phyloP scores from a whole-genome alignment of 2,329 filamentous ascomycete genomes.

The Monosporascus sp. region DNA sequence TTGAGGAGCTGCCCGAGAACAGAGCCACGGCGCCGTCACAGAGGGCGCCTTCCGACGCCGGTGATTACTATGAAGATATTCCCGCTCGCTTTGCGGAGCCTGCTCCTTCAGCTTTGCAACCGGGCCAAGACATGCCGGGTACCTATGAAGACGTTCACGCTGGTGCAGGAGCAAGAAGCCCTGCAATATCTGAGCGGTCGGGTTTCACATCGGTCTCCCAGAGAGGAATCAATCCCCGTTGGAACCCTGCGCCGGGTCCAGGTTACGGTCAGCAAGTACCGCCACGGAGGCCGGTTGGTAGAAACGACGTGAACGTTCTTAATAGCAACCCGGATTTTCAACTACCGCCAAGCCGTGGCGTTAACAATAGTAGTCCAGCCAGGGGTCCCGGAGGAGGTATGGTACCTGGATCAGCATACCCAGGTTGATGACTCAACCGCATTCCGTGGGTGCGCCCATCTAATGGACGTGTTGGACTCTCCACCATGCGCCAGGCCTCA shows the following conservation, averaged over 20 bases:
- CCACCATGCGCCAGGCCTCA: no score
- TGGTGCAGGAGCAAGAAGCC: conserved; percentile 56
- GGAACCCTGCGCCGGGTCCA: conserved; percentile 56
- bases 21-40: conserved; percentile 30
- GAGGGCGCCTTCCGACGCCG: conserved; percentile 18
- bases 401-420: conserved; percentile 51
- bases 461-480: no score
- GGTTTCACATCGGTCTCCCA: conserved; percentile 90
- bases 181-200: conserved; percentile 71
- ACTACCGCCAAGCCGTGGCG: conserved; percentile 46
- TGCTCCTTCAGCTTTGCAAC: conserved; percentile 14
- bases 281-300: conserved; percentile 41
- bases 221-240: conserved; percentile 80
- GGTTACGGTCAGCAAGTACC: conserved; percentile 39
- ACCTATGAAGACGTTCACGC: conserved; percentile 61
- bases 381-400: conserved; percentile 35
- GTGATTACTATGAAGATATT: conserved; percentile 84
- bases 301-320: conserved; percentile 67
- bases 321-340: conserved; percentile 83
- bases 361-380: conserved; percentile 10
- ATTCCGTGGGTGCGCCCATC: neutral
- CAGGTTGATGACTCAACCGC: conserved; percentile 23
- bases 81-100: conserved; percentile 75
- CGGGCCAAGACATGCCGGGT: conserved; percentile 28
- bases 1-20: conserved; percentile 32